Evolutionary conservation across 2,329 filamentous ascomycete species (phyloP).

Genomic region (Colletotrichum noveboracense): DNA sequence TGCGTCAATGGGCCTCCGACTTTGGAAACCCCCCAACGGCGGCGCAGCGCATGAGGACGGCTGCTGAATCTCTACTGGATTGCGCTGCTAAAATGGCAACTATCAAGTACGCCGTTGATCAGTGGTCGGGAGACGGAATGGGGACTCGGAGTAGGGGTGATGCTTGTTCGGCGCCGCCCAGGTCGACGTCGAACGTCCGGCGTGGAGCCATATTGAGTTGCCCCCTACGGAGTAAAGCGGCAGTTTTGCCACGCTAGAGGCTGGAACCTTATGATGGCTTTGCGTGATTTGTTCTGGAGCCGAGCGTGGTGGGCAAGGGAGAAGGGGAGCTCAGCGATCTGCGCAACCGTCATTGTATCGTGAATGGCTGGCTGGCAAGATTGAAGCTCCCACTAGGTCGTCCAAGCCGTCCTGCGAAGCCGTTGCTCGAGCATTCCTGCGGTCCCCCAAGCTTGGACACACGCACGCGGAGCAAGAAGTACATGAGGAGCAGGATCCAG

Average conservation of each 20-base stretch:
- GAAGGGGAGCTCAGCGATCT: neutral
- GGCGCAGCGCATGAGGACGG: neutral
- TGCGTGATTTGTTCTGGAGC: neutral
- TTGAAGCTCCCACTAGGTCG: neutral
- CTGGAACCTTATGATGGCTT: neutral
- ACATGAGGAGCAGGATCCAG: neutral
- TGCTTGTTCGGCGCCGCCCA: slow-evolving; percentile 15
- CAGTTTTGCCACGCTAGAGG: neutral
- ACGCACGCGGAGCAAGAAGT: neutral
- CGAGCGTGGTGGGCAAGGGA: neutral
- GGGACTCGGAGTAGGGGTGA: slow-evolving; percentile 15
- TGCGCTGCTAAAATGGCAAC: neutral
- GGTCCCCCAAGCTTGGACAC: neutral
- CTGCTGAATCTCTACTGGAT: neutral
- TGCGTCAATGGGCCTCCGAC: neutral
- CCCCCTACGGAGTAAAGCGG: neutral
- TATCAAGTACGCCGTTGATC: neutral
- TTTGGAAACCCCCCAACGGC: neutral
- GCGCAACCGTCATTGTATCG: neutral
- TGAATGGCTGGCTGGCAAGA: neutral
- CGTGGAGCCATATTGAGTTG: neutral
- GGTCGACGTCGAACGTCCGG: neutral
- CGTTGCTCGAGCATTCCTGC: slow-evolving; percentile 10
- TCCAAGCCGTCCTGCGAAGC: neutral
- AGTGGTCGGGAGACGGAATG: neutral